Conservation (phyloP, 1,284 basidiomycete genomes). For the Puccinia coronata region DNA sequence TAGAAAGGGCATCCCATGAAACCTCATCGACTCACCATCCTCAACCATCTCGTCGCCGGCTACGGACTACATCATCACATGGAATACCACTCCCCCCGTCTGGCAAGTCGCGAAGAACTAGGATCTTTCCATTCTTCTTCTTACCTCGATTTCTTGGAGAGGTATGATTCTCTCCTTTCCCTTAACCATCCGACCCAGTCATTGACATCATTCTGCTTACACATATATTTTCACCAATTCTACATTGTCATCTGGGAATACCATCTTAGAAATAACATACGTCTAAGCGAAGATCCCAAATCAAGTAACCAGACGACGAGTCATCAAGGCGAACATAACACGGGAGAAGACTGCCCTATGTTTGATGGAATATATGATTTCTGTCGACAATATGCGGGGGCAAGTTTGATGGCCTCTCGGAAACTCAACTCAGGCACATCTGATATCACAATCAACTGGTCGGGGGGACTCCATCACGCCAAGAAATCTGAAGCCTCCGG, state of each 20-base stretch:
- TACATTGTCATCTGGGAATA: constrained; percentile 67
- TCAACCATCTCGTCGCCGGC: constrained; percentile 91
- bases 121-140: constrained; percentile 86
- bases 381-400: constrained; percentile 86
- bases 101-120: constrained; percentile 85
- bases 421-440: constrained; percentile 81
- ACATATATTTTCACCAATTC: constrained; percentile 66
- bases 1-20: constrained; percentile 99
- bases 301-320: not conserved
- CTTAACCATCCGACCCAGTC: too few species aligned
- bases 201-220: too few species aligned
- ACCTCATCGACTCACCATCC: constrained; percentile 87
- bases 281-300: constrained; percentile 61
- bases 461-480: constrained; percentile 90
- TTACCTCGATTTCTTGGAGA: constrained; percentile 90
- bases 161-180: constrained; percentile 62
- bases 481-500: constrained; percentile 94
- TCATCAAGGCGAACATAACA: constrained; percentile 64
- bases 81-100: constrained; percentile 84
- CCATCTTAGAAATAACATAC: constrained; percentile 45
- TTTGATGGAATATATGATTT: constrained; percentile 91
- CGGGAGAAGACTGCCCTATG: constrained; percentile 90
- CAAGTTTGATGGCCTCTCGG: constrained; percentile 81
- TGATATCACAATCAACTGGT: constrained; percentile 97
- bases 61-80: constrained; percentile 97